These are phyloP conservation scores for Vitis rupestris DNA, from an alignment of 164 flowering plant species.

Conservation along the genomic window DNA sequence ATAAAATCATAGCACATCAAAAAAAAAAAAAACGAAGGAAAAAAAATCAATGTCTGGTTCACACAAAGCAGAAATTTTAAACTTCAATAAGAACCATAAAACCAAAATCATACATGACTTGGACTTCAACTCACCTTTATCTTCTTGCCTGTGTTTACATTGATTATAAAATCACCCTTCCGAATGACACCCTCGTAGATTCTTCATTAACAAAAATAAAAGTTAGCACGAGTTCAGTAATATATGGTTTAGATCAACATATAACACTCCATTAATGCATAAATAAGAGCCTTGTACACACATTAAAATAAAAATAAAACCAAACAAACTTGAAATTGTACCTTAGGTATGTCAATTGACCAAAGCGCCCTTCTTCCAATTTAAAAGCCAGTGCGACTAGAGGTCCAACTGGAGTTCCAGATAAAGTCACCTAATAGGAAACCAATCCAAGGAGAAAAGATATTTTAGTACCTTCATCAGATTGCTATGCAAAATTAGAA, in stretches of 20 bases:
- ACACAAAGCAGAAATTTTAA: no score
- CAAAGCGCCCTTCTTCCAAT: conserved; percentile 98
- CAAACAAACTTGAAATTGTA: conserved; percentile 14
- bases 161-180: conserved; percentile 89
- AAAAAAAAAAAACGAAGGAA: no score
- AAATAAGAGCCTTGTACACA: neutral
- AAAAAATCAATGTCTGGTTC: no score
- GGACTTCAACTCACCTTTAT: conserved; percentile 63
- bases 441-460: conserved; percentile 2
- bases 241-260: neutral
- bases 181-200: conserved; percentile 89
- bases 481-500: neutral
- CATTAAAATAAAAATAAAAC: neutral
- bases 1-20: no score
- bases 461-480: conserved; percentile 3
- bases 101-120: neutral
- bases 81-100: neutral
- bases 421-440: conserved; percentile 51
- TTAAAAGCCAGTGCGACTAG: conserved; percentile 98
- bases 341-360: conserved; percentile 96
- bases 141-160: conserved; percentile 92
- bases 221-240: conserved; percentile 8
- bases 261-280: neutral
- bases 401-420: conserved; percentile 87
- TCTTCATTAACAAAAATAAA: conserved; percentile 41